phyloP scores from a whole-genome alignment of 2,329 filamentous ascomycete genomes.

The Ceratocystis harringtonii region DNA sequence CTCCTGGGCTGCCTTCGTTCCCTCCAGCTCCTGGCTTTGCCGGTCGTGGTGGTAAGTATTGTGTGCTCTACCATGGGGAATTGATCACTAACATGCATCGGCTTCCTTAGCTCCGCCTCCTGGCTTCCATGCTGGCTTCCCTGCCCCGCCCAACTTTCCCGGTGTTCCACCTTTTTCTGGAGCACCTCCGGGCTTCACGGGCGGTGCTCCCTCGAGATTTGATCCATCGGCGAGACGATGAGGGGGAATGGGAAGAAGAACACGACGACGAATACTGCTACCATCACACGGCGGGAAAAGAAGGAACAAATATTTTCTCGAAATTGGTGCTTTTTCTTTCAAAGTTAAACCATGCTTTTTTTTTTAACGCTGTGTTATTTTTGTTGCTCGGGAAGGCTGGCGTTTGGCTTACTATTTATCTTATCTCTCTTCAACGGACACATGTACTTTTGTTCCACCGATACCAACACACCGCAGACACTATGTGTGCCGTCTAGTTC shows the following conservation, averaged over 20 bases:
- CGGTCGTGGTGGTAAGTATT: conserved; percentile 39
- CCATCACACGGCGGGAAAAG: neutral
- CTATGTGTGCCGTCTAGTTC: conserved; percentile 6
- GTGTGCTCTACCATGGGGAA: too few relatives aligned
- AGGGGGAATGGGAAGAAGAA: conserved; percentile 6
- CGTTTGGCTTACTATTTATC: conserved; percentile 18
- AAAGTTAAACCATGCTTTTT: conserved; percentile 12
- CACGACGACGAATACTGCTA: conserved; percentile 1
- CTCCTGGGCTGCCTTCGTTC: conserved; percentile 41
- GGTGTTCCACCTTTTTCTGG: conserved; percentile 28
- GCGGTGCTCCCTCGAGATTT: conserved; percentile 54
- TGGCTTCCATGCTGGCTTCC: conserved; percentile 36
- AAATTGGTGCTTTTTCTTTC: conserved; percentile 5
- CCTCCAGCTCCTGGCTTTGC: conserved; percentile 40
- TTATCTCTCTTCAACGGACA: conserved; percentile 12
- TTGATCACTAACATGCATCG: too few relatives aligned
- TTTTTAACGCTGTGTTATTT: conserved; percentile 17
- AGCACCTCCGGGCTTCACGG: conserved; percentile 37
- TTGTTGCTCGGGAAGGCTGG: conserved; percentile 17
- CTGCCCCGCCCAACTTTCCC: conserved; percentile 33
- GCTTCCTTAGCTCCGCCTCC: conserved; percentile 24
- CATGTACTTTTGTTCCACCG: conserved; percentile 14
- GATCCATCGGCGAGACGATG: conserved; percentile 54
- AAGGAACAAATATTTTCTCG: conserved; percentile 5
- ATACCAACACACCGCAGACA: conserved; percentile 8